Conservation (phyloP, 2,329 filamentous ascomycete species). For the Hypoxylon sp. region DNA sequence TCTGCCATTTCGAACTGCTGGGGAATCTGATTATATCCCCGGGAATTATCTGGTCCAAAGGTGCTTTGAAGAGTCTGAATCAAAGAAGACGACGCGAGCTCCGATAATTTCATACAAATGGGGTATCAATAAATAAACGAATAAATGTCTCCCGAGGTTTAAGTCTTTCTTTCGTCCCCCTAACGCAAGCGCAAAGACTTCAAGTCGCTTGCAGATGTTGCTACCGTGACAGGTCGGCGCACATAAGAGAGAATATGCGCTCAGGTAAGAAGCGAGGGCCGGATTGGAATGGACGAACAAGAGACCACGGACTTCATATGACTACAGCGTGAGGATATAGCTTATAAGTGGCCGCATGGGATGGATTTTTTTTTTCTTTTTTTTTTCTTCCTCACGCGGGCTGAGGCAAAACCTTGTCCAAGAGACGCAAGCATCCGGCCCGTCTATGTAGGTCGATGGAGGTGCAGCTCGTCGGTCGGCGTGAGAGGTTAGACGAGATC, state of each 20-base stretch:
- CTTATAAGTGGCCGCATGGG: conserved; percentile 18
- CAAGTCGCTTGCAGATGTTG: conserved; percentile 68
- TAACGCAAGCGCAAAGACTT: conserved; percentile 75
- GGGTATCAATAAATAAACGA: conserved; percentile 19
- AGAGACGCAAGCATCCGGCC: conserved; percentile 5
- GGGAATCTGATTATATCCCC: conserved; percentile 37
- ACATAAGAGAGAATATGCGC: conserved; percentile 53
- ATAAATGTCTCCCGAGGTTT: conserved; percentile 10
- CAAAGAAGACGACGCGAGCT: conserved; percentile 20
- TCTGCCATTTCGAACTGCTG: conserved; percentile 47
- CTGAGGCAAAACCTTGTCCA: conserved; percentile 10
- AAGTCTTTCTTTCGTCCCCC: conserved; percentile 69
- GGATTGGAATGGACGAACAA: conserved; percentile 16
- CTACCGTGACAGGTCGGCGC: conserved; percentile 56
- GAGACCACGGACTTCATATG: conserved; percentile 8
- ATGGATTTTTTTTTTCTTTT: background rate
- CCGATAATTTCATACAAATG: conserved; percentile 36
- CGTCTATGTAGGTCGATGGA: conserved; percentile 26
- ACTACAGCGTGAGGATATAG: conserved; percentile 4
- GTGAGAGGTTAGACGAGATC: conserved; percentile 35
- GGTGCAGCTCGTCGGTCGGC: conserved; percentile 18
- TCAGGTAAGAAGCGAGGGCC: background rate
- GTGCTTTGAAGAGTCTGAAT: conserved; percentile 29
- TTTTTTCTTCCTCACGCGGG: background rate
- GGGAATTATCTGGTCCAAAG: conserved; percentile 22